Evolutionary conservation across 1,284 basidiomycete genomes (phyloP).

Genomic region (Trametes versicolor): DNA sequence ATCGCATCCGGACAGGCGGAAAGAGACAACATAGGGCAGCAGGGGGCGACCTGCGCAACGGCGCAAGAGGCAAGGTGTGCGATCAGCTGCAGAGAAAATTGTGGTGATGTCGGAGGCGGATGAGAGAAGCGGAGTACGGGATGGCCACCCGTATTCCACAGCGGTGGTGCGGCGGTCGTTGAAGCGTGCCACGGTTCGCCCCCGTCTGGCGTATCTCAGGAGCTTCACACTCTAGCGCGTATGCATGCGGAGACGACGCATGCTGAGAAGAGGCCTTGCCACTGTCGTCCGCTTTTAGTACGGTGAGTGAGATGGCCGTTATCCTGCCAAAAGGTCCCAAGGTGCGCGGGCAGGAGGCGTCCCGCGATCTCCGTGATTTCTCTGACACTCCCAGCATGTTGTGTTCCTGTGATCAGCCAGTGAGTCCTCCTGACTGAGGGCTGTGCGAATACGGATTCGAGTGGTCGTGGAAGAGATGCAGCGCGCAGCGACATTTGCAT

Average conservation of each 20-base stretch:
- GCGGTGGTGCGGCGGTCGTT: slow-evolving; percentile 10
- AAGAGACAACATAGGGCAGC: slow-evolving; percentile 23
- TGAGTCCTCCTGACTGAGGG: slow-evolving; percentile 9
- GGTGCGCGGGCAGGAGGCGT: slow-evolving; percentile 29
- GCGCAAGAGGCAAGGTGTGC: slow-evolving; percentile 3
- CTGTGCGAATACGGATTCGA: background rate
- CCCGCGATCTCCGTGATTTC: slow-evolving; percentile 30
- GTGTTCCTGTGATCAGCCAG: slow-evolving; percentile 31
- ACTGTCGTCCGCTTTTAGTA: slow-evolving; percentile 22
- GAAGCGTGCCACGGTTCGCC: slow-evolving; percentile 12
- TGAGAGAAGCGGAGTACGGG: slow-evolving; percentile 28
- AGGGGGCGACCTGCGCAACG: background rate
- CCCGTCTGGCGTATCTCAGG: slow-evolving; percentile 2
- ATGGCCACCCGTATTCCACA: slow-evolving; percentile 26
- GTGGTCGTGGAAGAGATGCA: background rate
- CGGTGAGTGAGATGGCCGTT: background rate
- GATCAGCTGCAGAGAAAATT: slow-evolving; percentile 12
- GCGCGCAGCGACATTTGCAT: background rate
- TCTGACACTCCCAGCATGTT: slow-evolving; percentile 17
- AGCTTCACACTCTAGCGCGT: background rate
- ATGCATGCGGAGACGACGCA: background rate
- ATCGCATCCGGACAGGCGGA: slow-evolving; percentile 34
- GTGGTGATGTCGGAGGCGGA: slow-evolving; percentile 25
- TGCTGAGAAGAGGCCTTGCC: slow-evolving; percentile 25
- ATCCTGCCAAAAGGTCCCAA: slow-evolving; percentile 8